Evolutionary conservation across 2,329 filamentous ascomycete species (phyloP), one percentile per base, ranked within the genome.

Genomic region (Penicillium brasilianum): DNA sequence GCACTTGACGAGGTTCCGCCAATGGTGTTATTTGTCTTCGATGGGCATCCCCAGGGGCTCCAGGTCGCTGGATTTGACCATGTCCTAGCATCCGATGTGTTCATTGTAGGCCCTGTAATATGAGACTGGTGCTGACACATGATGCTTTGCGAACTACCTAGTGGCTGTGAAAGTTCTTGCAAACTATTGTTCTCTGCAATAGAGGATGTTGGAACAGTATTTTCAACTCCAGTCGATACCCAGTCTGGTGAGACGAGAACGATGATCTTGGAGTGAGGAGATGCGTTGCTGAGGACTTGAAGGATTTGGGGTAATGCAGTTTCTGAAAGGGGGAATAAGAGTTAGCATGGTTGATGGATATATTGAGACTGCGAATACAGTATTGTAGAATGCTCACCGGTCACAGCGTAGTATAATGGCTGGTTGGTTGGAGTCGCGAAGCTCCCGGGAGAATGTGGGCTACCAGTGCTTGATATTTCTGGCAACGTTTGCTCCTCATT

Each of bases 301-400:
- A 69, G 58, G 2, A 69, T 67, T 11, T 69, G 65, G 1, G 67
- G 66, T 16, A 69, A 50, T 7, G 63, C 50, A 1, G 46, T 59
- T 58, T 69, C 67, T 69, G 4, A 4, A 16, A 13, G 30, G 9
- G n/a, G 3, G n/a, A 11, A 30, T 18, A 3, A 4, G 9, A 7
- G 13, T 43, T 43, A 43, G 52, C n/a, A n/a, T 16, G 5, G n/a
- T 9, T n/a, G 5, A 16, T 39, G 39, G 14, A n/a, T 2, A n/a
- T 50, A 9, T n/a, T 9, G 3, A 32, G 25, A 36, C 25, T 10
- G 6, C 4, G 1, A 18, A 1, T 10, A 48, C 0, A 7, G 1
- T 9, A 9, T 13, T 14, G 2, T 18, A 28, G 16, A 39, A 3
- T 28, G 25, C 65, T 57, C 20, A 69, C 67, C 67, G 28, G 65